Conservation (phyloP, 176 grass and related monocot genomes). For the Coix lacrymajobi region DNA sequence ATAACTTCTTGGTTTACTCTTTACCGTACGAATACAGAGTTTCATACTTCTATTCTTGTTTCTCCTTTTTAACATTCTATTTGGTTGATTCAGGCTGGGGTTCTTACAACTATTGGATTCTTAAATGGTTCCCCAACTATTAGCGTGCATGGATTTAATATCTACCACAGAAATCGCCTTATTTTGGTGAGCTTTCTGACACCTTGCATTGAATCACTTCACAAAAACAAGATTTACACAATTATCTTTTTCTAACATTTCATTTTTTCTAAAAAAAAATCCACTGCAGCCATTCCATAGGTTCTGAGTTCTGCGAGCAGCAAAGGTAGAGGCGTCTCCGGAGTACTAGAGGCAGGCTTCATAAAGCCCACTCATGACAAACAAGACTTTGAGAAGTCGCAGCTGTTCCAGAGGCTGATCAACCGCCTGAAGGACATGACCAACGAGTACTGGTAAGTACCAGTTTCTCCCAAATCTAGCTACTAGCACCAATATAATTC, state of each 20-base stretch:
- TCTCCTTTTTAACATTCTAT: not conserved
- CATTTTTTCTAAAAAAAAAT: not conserved
- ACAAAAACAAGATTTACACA: not conserved
- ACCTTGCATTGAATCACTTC: not conserved
- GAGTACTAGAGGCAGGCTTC: slow-evolving; percentile 42
- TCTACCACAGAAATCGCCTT: slow-evolving; percentile 62
- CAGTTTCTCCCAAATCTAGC: not conserved
- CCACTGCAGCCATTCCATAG: slow-evolving; percentile 42
- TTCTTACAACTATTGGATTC: slow-evolving; percentile 53
- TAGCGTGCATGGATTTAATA: slow-evolving; percentile 56
- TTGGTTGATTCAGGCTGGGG: slow-evolving; percentile 34
- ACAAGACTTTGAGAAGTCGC: slow-evolving; percentile 47
- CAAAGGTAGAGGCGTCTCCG: slow-evolving; percentile 38
- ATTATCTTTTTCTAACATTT: not conserved
- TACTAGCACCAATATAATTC: not conserved
- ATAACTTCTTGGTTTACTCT: not conserved
- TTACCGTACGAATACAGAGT: not conserved
- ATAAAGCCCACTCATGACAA: slow-evolving; percentile 71
- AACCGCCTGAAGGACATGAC: slow-evolving; percentile 54
- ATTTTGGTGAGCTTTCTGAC: slow-evolving; percentile 38
- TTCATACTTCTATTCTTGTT: not conserved
- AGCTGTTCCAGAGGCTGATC: slow-evolving; percentile 41
- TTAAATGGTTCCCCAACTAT: slow-evolving; percentile 40
- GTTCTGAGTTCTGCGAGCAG: slow-evolving; percentile 30
- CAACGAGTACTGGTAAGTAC: slow-evolving; percentile 46